Base-by-base conservation (phyloP, 1,284 basidiomycete genomes). In the Salmacisia buchloeana region DNA sequence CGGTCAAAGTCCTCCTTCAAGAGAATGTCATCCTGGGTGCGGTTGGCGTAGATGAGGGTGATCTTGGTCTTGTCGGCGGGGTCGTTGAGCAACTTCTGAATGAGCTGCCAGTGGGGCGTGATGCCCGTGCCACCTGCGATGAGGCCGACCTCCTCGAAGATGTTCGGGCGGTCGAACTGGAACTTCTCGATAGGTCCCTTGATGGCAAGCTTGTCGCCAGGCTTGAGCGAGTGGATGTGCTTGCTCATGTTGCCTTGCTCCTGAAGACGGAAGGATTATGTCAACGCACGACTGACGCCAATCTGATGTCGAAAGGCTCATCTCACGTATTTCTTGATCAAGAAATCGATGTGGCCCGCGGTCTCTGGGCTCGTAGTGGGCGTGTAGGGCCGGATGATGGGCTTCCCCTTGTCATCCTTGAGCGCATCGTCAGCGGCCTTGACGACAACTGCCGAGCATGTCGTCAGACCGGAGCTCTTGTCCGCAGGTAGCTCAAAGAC, bases 61-160 rank as follows among this genome's bases (percentile, higher is more conserved):
- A 91, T 94, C 80, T 94, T 92, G 69, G 96, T 97, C 60, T 92
- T 85, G 82, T 97, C 97, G 49, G 89, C 88, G 82, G 83, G 78
- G 77, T 83, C 76, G 52, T 67, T 61, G 43, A 76, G 74, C 58
- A 80, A 81, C 35, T 74, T 66, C 67, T 82, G 78, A 34, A 81
- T 78, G 43, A 78, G 61, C 66, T 81, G 80, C 74, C 74, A 81
- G 74, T 80, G 77, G 56, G 80, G 80, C 1, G 81, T 82, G 69
- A 82, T 90, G 75, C 92, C 92, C 68, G 85, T 88, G 54, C 91
- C 91, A 65, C 94, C 94, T 46, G 91, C 91, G 73, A 97, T 90
- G 77, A 94, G 89, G 63, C 88, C 89, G 65, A 96, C 88, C 71
- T 91, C 83, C 59, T 94, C 69, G 56, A 78, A 72, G 68, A 75